A percentile compares a stretch with the other conserved stretches of the same genome.
Conservation (phyloP, 371 early-diverging fungal genomes). For the Apophysomyces sp. region DNA sequence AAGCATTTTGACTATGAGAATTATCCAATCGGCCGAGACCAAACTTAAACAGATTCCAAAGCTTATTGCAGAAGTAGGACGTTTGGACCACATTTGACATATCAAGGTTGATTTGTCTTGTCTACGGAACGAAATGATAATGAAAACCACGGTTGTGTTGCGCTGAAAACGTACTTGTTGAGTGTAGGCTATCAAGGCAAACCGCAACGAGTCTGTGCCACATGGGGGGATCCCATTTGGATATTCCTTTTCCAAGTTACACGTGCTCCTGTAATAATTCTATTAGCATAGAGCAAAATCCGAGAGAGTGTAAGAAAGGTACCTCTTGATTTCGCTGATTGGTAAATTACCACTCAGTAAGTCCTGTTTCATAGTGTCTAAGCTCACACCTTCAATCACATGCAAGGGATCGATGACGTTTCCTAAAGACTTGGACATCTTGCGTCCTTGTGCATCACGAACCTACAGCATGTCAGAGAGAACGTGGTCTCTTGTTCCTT, state of each 20-base stretch:
- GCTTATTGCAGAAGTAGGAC: conserved; percentile 96
- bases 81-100: conserved; percentile 92
- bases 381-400: conserved; percentile 88
- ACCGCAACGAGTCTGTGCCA: conserved; percentile 97
- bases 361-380: conserved; percentile 65
- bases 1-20: background rate
- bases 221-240: conserved; percentile 95
- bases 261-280: conserved; percentile 43
- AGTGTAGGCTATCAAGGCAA: conserved; percentile 87
- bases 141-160: background rate
- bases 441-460: conserved; percentile 96
- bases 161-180: conserved; percentile 53
- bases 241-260: conserved; percentile 80
- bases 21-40: conserved; percentile 56
- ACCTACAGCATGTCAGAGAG: conserved; percentile 45
- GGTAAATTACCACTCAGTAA: conserved; percentile 81
- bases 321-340: conserved; percentile 75
- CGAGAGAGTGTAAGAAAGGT: conserved; percentile 7
- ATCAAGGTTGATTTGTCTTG: conserved; percentile 96
- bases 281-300: background rate
- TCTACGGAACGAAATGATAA: conserved; percentile 19
- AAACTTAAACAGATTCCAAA: conserved; percentile 95
- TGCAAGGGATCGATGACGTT: conserved; percentile 98
- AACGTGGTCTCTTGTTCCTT: background rate
- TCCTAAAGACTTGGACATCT: conserved; percentile 97